These are phyloP conservation scores for Crithidia thermophila DNA, from an alignment of 208 protist species.

Conservation along the genomic window DNA sequence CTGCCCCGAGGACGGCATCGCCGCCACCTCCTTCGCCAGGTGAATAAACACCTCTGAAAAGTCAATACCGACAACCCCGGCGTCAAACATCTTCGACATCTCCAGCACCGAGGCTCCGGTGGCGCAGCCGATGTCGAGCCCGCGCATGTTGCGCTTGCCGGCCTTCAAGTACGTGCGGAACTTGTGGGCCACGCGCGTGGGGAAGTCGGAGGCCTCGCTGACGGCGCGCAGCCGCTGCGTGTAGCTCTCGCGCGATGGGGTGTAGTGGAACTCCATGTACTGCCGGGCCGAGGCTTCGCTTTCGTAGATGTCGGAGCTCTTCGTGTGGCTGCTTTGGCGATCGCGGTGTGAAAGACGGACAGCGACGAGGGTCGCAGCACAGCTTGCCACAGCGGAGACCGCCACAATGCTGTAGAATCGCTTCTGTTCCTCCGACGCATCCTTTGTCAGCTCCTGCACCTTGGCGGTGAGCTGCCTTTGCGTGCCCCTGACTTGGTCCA, in stretches of 20 bases:
- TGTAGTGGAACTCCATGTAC: constrained; percentile 90
- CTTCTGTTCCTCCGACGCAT: constrained; percentile 20
- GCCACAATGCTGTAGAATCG: constrained; percentile 13
- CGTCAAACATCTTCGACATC: constrained; percentile 82
- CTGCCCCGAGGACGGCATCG: constrained; percentile 10
- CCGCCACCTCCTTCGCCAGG: constrained; percentile 53
- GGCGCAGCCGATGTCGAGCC: constrained; percentile 83
- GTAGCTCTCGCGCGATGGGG: constrained; percentile 54
- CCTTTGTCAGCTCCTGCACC: neutral
- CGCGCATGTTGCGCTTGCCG: constrained; percentile 35
- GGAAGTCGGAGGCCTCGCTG: constrained; percentile 75
- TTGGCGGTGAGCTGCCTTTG: constrained; percentile 1
- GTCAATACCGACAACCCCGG: constrained; percentile 76
- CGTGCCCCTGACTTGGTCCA: neutral
- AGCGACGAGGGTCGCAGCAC: constrained; percentile 5
- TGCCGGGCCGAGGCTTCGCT: constrained; percentile 56
- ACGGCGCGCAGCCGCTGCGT: constrained; percentile 38
- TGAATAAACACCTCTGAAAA: constrained; percentile 76
- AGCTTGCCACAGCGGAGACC: constrained; percentile 11
- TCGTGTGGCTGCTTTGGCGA: constrained; percentile 15
- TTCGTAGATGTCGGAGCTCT: constrained; percentile 71
- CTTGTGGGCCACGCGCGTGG: constrained; percentile 60
- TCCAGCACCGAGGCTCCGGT: constrained; percentile 80
- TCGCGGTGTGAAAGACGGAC: neutral
- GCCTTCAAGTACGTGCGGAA: constrained; percentile 43